Base-by-base conservation (phyloP, 2,329 filamentous ascomycete species). In the Metarhizium robertsii region DNA sequence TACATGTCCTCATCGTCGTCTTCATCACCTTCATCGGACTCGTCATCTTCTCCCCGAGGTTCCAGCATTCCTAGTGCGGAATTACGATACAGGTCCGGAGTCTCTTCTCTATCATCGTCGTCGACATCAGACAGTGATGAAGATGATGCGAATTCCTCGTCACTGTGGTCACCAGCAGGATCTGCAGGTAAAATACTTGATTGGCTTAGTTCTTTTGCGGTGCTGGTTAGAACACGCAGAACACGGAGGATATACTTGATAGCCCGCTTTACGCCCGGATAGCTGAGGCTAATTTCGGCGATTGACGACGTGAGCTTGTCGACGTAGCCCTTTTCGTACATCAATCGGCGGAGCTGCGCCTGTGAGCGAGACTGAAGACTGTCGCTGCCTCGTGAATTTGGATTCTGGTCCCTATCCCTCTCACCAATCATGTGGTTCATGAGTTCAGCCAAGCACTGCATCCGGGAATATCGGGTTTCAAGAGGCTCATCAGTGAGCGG, bases 241-340 rank as follows among this genome's bases (percentile, higher is more conserved):
- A 95, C 92, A 42, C 90, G 87, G 49, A 99, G 78, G 53, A 99
- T 96, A 69, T 96, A 95, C 73, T 97, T 99, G 65, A 99, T 90
- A 14, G 92, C 92, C 50, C 92, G 85, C 75, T 95, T 96, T 16
- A 95, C 89, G 30, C 89, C 87, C 0, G 92, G 92, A 70, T 95
- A 96, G 62, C 95, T 95, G 58, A 99, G 81, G 67, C 96, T 94
- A 57, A 99, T 87, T 64, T 99, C 95, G 18, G 94, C 90, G 63
- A 99, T 92, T 1, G 95, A 95, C 13, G 86, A 83, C 2, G 94
- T 97, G 57, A 99, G 74, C 50, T 92, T 88, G 29, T 88, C 83
- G 58, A 97, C 86, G 68, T 94, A 96, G 55, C 95, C 91, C 74
- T 97, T 99, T 73, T 99, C 94, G 64, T 95, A 97, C 94, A 99